Base-by-base conservation (phyloP, 2,329 filamentous ascomycete genomes). In the Trichoderma sp. region DNA sequence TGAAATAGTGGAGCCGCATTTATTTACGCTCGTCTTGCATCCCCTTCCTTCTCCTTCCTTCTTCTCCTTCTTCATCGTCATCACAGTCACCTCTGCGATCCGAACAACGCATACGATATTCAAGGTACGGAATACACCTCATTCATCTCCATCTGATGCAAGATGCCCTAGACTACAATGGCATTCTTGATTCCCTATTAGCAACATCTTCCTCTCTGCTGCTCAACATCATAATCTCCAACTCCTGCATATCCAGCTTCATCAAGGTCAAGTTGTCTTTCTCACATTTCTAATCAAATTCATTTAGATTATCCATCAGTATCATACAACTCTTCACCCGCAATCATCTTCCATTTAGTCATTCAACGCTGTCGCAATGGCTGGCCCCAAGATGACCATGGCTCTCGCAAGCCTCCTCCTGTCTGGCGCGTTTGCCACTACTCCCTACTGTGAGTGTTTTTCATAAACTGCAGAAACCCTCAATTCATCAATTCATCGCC, bases 321-420 rank as follows among this genome's bases (percentile, higher is more conserved):
- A 60, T 24, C 27, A 7, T 43, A 35, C 52, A 10, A 2, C 21
- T 24, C n/a, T 33, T 58, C n/a, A 14, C 35, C 43, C 52, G 29
- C 6, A 24, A 66, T 5, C 11, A 57, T 7, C n/a, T 19, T 27
- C 0, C 59, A 57, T 58, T 19, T 16, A 16, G 55, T 40, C 4
- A 5, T 53, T 52, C 33, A 14, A 31, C 8, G 21, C n/a, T 13
- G 5, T 40, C 35, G n/a, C 43, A 33, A 80, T 80, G 78, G 62
- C 72, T 72, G 68, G 73, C 49, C 66, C 72, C 72, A 79, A 76
- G 71, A 77, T 77, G 74, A 70, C 70, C 35, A 68, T 78, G 61
- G 73, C 73, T 61, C 55, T 77, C 29, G 60, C 73, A 35, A 70
- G 74, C 56, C 68, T 71, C 65, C 61, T 77, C 37, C 68, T 71